These are phyloP conservation scores for Aspergillus indologenus DNA, from an alignment of 495 filamentous ascomycete species.

Conservation along the genomic window DNA sequence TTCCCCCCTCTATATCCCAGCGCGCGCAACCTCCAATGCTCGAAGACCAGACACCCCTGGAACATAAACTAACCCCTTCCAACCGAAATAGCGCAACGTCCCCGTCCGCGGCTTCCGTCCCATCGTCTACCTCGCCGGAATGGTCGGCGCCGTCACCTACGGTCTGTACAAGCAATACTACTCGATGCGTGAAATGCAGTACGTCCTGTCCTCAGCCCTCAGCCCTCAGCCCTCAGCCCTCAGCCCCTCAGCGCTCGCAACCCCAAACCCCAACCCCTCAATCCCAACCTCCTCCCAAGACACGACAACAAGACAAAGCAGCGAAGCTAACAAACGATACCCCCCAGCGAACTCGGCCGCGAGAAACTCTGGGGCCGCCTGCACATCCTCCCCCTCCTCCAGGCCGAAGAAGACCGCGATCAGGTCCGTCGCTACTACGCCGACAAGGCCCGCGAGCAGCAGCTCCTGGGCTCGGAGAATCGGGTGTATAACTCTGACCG, in stretches of 20 bases:
- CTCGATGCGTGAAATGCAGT: conserved; percentile 86
- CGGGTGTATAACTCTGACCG: conserved; percentile 83
- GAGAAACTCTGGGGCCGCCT: conserved; percentile 98
- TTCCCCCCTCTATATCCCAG: no score
- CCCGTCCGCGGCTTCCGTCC: conserved; percentile 90
- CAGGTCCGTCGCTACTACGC: conserved; percentile 80
- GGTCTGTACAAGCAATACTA: conserved; percentile 80
- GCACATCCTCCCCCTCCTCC: conserved; percentile 84
- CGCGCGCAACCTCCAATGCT: no score
- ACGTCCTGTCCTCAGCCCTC: no score
- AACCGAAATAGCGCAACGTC: conserved; percentile 71
- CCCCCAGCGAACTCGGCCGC: conserved; percentile 76
- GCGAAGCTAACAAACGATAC: not conserved
- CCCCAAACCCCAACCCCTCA: not conserved
- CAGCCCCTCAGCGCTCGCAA: not conserved
- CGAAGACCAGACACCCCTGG: no score
- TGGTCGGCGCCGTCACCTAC: conserved; percentile 75
- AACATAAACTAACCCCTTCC: no score
- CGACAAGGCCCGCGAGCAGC: conserved; percentile 84
- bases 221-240: no score
- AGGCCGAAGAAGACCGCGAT: conserved; percentile 95
- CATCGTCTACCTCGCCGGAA: conserved; percentile 65
- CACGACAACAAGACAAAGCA: no score
- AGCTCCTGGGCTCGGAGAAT: conserved; percentile 74
- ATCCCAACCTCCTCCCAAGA: no score